Evolutionary conservation across 2,329 filamentous ascomycete genomes (phyloP).

Genomic region (Fonsecaea nubica): DNA sequence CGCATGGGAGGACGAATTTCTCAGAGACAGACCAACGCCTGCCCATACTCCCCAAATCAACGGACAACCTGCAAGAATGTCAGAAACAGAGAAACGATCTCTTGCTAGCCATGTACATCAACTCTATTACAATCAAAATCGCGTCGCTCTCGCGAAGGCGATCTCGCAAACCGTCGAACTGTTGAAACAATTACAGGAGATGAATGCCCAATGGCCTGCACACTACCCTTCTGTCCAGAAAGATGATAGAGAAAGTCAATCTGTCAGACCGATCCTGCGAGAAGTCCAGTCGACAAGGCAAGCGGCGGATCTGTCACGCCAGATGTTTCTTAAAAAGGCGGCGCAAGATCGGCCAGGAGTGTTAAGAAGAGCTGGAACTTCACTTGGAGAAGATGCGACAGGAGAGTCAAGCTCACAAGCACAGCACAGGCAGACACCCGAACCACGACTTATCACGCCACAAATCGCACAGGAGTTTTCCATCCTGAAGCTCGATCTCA

Average conservation of each 20-base stretch:
- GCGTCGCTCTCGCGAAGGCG: constrained; percentile 81
- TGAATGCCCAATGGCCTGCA: constrained; percentile 90
- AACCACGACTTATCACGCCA: constrained; percentile 85
- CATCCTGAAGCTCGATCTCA: constrained; percentile 90
- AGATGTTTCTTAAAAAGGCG: constrained; percentile 38
- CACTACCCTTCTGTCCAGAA: constrained; percentile 88
- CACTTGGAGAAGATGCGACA: constrained; percentile 60
- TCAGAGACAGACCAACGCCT: constrained; percentile 65
- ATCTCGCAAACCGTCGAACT: constrained; percentile 87
- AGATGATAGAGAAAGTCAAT: constrained; percentile 51
- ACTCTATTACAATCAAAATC: constrained; percentile 80
- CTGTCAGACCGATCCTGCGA: constrained; percentile 46
- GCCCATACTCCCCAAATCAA: constrained; percentile 59
- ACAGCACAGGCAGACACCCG: constrained; percentile 66
- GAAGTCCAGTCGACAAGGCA: constrained; percentile 48
- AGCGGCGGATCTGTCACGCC: constrained; percentile 43
- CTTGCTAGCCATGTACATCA: constrained; percentile 88
- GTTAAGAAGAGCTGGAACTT: constrained; percentile 75
- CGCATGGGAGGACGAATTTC: constrained; percentile 62
- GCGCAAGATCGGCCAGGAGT: constrained; percentile 55
- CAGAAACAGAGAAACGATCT: constrained; percentile 69
- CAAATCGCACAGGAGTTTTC: constrained; percentile 97
- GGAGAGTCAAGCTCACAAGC: constrained; percentile 76
- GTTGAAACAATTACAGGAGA: constrained; percentile 80
- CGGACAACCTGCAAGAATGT: constrained; percentile 56